Conservation (phyloP, 2,329 filamentous ascomycete species). For the Exophiala sideris region DNA sequence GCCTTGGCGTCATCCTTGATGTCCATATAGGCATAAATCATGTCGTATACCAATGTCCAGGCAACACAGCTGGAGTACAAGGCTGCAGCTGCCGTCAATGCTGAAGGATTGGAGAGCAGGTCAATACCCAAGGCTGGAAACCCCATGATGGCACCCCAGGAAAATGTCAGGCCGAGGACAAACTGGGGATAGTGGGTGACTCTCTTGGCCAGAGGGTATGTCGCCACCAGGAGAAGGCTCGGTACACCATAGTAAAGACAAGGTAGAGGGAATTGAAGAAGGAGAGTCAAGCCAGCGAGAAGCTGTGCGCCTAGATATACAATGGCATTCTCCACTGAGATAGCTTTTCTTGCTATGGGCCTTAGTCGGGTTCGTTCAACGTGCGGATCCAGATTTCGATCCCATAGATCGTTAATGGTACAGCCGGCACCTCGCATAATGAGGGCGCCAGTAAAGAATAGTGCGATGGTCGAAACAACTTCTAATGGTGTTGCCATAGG, state of each 20-base stretch:
- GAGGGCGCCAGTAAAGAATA: constrained; percentile 44
- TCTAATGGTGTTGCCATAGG: constrained; percentile 33
- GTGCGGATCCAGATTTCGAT: constrained; percentile 53
- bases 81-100: constrained; percentile 38
- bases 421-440: constrained; percentile 52
- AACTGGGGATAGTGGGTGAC: constrained; percentile 53
- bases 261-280: constrained; percentile 42
- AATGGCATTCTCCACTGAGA: constrained; percentile 43
- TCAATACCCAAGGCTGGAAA: constrained; percentile 46
- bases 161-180: constrained; percentile 51
- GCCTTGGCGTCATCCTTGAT: constrained; percentile 49
- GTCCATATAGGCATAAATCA: constrained; percentile 53
- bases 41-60: constrained; percentile 51
- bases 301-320: constrained; percentile 46
- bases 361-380: constrained; percentile 51
- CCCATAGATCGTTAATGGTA: constrained; percentile 56
- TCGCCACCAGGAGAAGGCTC: constrained; percentile 42
- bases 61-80: constrained; percentile 47
- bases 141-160: constrained; percentile 50
- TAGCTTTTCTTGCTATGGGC: constrained; percentile 51
- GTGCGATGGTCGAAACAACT: constrained; percentile 37
- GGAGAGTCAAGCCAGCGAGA: constrained; percentile 39
- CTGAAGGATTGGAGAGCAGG: constrained; percentile 38
- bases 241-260: constrained; percentile 45
- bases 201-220: constrained; percentile 53